A percentile compares a stretch with the other conserved stretches of the same genome.
phyloP scores from a whole-genome alignment of 202 grass and related monocot species.

The Carex sylvatica region DNA sequence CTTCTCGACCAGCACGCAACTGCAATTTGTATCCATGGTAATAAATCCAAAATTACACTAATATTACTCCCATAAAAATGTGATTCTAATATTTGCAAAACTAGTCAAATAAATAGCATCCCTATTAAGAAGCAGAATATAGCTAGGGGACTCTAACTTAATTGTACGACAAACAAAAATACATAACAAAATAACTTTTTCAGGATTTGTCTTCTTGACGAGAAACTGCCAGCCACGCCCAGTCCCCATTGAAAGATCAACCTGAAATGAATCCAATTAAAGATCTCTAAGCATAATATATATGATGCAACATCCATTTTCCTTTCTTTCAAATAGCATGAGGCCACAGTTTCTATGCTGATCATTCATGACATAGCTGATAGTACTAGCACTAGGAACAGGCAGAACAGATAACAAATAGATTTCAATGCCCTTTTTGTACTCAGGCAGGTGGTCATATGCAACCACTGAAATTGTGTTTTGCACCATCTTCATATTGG shows the following conservation, averaged over 20 bases:
- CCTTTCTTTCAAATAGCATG: not conserved
- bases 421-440: not conserved
- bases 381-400: not conserved
- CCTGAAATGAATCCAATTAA: slow-evolving; percentile 13
- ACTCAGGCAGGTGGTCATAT: not conserved
- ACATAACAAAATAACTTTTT: not conserved
- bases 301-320: not conserved
- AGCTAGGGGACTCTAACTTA: not conserved
- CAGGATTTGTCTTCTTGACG: not conserved
- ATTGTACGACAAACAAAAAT: not conserved
- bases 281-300: not conserved
- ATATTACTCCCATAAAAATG: slow-evolving; percentile 5
- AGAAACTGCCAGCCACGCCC: not conserved
- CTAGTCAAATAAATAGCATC: not conserved
- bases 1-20: not conserved
- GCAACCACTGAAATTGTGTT: not conserved
- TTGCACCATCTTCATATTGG: not conserved
- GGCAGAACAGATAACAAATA: not conserved
- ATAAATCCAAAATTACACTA: not conserved
- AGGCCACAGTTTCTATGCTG: not conserved
- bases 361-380: not conserved
- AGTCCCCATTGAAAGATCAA: not conserved
- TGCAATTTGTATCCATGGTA: not conserved
- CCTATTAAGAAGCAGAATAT: not conserved
- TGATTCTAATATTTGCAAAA: slow-evolving; percentile 20